Base-by-base conservation (phyloP, 495 filamentous ascomycete genomes). In the Margaritispora aquatica region DNA sequence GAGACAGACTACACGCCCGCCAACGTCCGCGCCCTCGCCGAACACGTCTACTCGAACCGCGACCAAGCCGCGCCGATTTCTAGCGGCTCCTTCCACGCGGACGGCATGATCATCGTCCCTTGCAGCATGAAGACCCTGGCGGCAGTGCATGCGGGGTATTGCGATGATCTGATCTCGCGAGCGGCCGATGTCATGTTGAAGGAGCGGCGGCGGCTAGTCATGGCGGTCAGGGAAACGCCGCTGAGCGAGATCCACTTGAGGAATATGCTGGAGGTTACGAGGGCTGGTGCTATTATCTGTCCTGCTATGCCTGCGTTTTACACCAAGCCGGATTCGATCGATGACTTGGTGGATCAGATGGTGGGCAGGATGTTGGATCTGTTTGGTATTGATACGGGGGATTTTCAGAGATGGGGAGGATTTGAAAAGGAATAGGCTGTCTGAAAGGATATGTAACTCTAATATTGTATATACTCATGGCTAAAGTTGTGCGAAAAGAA, bases 171-270 rank as follows among this genome's bases (percentile, higher is more conserved):
- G n/a, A 79, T 77, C 41, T 72, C 74, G 0, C 68, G 76, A 0
- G 71, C 74, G 0, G 75, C 76, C 9, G 75, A 77, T 53, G 76
- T 79, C 0, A 73, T 72, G 65, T 65, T 79, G 19, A 78, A 79
- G 57, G 76, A 79, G 57, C 58, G 74, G 11, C 61, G 74, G 17
- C 60, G 57, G 19, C 58, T 79, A 15, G 74, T 79, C 0, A 63
- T 78, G 5, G 75, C 73, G 10, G 67, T 70, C 8, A 36, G 77
- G 17, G 77, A 79, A 58, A 77, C 75, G 0, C 75, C 77, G 1
- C 26, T 79, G 48, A 77, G 73, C 48, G 69, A 70, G 29, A 78
- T 78, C 55, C 75, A 79, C 61, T 58, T 78, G 29, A 66, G 69
- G 7, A 79, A 77, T 57, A 78, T 79, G 75, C 44, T 77, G 49